Conservation (phyloP, 2,329 filamentous ascomycete genomes). For the Claviceps paspali region DNA sequence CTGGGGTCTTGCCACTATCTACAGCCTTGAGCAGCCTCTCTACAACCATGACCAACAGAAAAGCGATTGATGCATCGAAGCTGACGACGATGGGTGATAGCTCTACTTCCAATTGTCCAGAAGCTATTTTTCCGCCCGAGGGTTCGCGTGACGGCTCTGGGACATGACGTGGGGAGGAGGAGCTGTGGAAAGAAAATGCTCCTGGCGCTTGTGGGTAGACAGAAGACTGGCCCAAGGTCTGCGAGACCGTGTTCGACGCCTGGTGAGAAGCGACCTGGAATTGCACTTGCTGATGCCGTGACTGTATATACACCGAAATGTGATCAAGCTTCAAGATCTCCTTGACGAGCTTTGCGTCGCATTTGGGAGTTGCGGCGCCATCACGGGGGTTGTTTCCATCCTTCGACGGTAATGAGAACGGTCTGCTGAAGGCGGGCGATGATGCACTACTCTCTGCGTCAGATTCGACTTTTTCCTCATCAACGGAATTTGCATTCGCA, state of each 20-base stretch:
- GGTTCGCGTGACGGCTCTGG: neutral
- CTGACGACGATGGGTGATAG: constrained; percentile 36
- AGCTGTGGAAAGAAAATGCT: constrained; percentile 35
- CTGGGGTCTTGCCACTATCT: constrained; percentile 13
- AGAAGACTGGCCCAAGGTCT: constrained; percentile 20
- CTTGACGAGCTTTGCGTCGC: constrained; percentile 38
- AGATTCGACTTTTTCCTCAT: neutral
- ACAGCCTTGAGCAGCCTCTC: constrained; percentile 32
- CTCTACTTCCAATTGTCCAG: constrained; percentile 27
- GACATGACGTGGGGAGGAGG: neutral
- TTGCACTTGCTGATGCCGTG: constrained; percentile 29
- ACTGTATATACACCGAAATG: constrained; percentile 40
- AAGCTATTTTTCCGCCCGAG: neutral
- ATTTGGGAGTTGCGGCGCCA: constrained; percentile 30
- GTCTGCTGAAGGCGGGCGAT: constrained; percentile 15
- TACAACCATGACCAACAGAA: constrained; percentile 36
- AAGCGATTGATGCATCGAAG: constrained; percentile 42
- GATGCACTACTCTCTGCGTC: constrained; percentile 13
- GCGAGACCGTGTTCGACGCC: constrained; percentile 14
- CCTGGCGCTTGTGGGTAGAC: constrained; percentile 41
- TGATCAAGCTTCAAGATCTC: constrained; percentile 34
- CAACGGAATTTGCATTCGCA: neutral
- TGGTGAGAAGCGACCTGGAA: constrained; percentile 16
- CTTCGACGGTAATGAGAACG: constrained; percentile 7
- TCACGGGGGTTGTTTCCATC: neutral